Percentiles rank a stretch among this genome's conserved stretches.
Conservation (phyloP, 768 basidiomycete genomes). For the Trametes elegans region DNA sequence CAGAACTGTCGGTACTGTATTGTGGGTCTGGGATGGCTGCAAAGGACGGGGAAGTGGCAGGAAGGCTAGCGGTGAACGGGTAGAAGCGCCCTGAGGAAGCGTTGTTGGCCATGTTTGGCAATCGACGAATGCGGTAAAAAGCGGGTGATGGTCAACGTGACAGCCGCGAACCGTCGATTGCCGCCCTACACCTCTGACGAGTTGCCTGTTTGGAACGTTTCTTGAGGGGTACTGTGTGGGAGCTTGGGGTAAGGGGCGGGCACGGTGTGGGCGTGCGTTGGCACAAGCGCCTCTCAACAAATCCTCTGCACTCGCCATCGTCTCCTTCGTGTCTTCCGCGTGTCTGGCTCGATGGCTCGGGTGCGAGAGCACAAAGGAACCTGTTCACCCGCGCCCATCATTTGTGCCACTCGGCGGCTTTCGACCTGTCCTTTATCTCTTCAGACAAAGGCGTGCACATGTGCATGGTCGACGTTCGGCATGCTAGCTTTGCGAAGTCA, state of each 20-base stretch:
- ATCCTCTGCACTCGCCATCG: not conserved
- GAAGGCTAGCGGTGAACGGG: slow-evolving; percentile 14
- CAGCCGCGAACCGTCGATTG: slow-evolving; percentile 6
- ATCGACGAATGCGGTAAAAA: slow-evolving; percentile 21
- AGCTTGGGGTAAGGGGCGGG: not conserved
- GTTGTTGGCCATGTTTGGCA: slow-evolving; percentile 24
- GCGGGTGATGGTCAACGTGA: slow-evolving; percentile 22
- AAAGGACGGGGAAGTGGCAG: slow-evolving; percentile 16
- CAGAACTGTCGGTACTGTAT: slow-evolving; percentile 15
- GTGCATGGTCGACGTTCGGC: slow-evolving; percentile 1
- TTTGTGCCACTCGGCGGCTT: slow-evolving; percentile 12
- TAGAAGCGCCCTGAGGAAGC: slow-evolving; percentile 23
- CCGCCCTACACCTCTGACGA: not conserved
- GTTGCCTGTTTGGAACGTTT: slow-evolving; percentile 5
- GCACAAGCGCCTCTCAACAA: not conserved
- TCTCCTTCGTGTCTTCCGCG: not conserved
- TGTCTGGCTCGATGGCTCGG: not conserved
- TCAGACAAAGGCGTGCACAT: not conserved
- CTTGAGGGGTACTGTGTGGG: slow-evolving; percentile 17
- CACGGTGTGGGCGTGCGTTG: slow-evolving; percentile 17
- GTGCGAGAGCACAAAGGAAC: slow-evolving; percentile 4
- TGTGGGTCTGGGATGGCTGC: slow-evolving; percentile 8
- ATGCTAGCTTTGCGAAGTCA: not conserved
- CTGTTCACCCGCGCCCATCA: not conserved
- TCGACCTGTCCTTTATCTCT: slow-evolving; percentile 8